Conservation (phyloP, 2,329 filamentous ascomycete genomes). For the Nemania sp. region DNA sequence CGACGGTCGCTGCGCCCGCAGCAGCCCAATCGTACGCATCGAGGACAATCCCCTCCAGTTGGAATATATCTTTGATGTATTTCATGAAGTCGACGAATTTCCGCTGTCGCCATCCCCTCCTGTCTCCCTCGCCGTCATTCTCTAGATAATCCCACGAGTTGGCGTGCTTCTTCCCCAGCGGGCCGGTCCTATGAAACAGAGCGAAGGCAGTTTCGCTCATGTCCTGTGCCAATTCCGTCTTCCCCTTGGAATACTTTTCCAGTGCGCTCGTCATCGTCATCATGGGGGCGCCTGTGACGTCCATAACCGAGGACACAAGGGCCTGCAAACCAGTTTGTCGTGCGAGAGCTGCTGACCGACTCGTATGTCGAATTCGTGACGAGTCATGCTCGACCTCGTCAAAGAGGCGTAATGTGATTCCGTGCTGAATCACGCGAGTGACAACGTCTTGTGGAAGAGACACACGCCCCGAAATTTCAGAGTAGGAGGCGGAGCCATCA, state of each 20-base stretch:
- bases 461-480: slow-evolving; percentile 45
- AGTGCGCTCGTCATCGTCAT: slow-evolving; percentile 43
- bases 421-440: slow-evolving; percentile 46
- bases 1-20: slow-evolving; percentile 43
- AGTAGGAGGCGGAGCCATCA: slow-evolving; percentile 49
- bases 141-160: slow-evolving; percentile 48
- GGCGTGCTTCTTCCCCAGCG: slow-evolving; percentile 36
- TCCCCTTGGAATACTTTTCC: slow-evolving; percentile 40
- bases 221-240: slow-evolving; percentile 40
- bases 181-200: slow-evolving; percentile 41
- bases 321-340: slow-evolving; percentile 42
- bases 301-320: slow-evolving; percentile 45
- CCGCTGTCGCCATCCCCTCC: slow-evolving; percentile 45
- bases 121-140: slow-evolving; percentile 47
- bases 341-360: slow-evolving; percentile 46
- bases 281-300: slow-evolving; percentile 46
- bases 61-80: slow-evolving; percentile 48
- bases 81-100: slow-evolving; percentile 48
- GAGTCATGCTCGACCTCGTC: slow-evolving; percentile 36
- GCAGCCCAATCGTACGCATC: slow-evolving; percentile 44
- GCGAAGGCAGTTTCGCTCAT: slow-evolving; percentile 46
- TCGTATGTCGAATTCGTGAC: slow-evolving; percentile 43
- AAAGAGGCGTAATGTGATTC: slow-evolving; percentile 47
- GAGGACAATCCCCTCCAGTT: slow-evolving; percentile 42
- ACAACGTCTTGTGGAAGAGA: slow-evolving; percentile 47